These are phyloP conservation scores for Phyllosticta citrichinensis DNA, from an alignment of 2,329 filamentous ascomycete genomes.

Conservation along the genomic window DNA sequence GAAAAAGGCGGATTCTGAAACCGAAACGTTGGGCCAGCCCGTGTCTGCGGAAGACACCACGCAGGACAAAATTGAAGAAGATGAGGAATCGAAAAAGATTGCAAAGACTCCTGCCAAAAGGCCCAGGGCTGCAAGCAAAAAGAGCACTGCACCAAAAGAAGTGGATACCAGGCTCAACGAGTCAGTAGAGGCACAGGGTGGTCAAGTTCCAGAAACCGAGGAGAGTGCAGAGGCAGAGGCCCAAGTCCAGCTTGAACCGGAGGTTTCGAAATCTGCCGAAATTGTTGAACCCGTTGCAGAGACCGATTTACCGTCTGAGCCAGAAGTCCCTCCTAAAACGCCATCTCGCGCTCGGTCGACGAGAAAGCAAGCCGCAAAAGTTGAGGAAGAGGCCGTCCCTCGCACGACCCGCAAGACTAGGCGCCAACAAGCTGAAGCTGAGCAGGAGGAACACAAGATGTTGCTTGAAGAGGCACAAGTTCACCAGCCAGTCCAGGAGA, in stretches of 20 bases:
- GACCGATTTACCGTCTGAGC: background rate
- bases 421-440: constrained; percentile 25
- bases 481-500: background rate
- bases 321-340: background rate
- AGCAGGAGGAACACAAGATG: constrained; percentile 17
- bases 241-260: background rate
- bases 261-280: background rate
- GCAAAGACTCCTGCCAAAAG: background rate
- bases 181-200: background rate
- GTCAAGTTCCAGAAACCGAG: background rate
- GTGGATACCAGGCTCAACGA: background rate
- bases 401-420: constrained; percentile 24
- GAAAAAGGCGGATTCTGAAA: constrained; percentile 15
- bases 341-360: background rate
- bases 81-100: constrained; percentile 1
- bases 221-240: background rate
- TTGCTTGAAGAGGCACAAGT: background rate
- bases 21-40: background rate
- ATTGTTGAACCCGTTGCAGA: background rate
- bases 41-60: constrained; percentile 15
- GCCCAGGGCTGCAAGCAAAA: background rate
- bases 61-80: background rate
- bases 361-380: background rate
- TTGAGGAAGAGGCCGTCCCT: constrained; percentile 18
- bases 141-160: background rate